phyloP scores from a whole-genome alignment of 2,329 filamentous ascomycete genomes.

The Zelopaecilomyces penicillatus region DNA sequence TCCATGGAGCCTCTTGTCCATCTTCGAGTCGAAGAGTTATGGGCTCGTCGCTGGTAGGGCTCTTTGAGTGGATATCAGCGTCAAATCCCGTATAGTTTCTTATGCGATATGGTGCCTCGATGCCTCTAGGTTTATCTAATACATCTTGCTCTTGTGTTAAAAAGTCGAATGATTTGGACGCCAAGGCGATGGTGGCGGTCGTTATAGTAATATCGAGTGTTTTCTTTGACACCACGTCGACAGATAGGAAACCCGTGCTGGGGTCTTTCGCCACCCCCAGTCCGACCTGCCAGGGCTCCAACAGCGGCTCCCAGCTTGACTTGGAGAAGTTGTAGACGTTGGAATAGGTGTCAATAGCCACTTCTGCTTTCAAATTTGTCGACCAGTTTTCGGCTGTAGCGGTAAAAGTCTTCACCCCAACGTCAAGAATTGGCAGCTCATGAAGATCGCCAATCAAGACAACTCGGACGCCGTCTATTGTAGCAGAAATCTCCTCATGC shows the following conservation, averaged over 20 bases:
- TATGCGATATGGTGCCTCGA: conserved; percentile 86
- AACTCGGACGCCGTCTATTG: conserved; percentile 79
- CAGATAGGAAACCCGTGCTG: conserved; percentile 64
- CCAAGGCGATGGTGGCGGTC: conserved; percentile 84
- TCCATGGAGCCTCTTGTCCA: conserved; percentile 87
- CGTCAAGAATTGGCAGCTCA: conserved; percentile 88
- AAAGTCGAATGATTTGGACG: conserved; percentile 88
- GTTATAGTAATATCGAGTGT: conserved; percentile 88
- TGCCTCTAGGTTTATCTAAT: conserved; percentile 82
- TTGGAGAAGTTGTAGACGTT: conserved; percentile 99
- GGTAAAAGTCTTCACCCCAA: conserved; percentile 85
- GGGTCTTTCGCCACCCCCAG: conserved; percentile 77
- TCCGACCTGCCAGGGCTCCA: conserved; percentile 95
- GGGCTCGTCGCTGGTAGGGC: conserved; percentile 53
- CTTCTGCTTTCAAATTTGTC: conserved; percentile 74
- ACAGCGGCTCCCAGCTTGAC: conserved; percentile 91
- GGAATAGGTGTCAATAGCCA: conserved; percentile 84
- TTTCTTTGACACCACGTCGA: conserved; percentile 84
- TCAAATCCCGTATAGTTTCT: conserved; percentile 95
- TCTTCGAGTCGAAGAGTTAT: conserved; percentile 73
- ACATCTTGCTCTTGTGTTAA: conserved; percentile 79
- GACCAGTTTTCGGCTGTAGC: conserved; percentile 88
- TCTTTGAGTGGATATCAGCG: conserved; percentile 73
- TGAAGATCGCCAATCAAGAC: conserved; percentile 94
- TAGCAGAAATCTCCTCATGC: conserved; percentile 74